Percentiles rank a stretch among this genome's conserved stretches.
Conservation (phyloP, 805 yeast species). For the Blastobotrys parvus region DNA sequence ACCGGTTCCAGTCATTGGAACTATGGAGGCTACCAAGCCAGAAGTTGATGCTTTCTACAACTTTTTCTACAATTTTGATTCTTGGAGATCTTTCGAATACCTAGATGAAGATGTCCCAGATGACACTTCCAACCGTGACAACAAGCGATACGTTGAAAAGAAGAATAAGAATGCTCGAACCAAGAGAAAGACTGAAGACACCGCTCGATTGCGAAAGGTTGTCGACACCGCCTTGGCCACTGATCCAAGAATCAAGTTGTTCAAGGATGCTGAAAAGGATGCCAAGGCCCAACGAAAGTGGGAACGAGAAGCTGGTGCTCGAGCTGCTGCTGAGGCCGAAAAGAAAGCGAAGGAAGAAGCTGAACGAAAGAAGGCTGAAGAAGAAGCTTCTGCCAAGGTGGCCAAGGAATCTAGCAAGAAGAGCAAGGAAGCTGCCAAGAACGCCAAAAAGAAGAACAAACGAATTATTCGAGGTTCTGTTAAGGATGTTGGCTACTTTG, state of each 20-base stretch:
- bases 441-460: conserved; percentile 92
- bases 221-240: conserved; percentile 82
- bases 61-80: conserved; percentile 90
- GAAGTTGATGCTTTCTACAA: conserved; percentile 83
- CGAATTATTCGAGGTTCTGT: conserved; percentile 73
- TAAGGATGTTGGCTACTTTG: conserved; percentile 78
- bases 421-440: conserved; percentile 88
- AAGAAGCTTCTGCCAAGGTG: conserved; percentile 57
- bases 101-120: conserved; percentile 99
- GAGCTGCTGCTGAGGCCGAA: conserved; percentile 92
- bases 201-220: conserved; percentile 73
- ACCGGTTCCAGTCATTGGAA: conserved; percentile 83
- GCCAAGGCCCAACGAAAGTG: conserved; percentile 93
- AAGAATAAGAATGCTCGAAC: conserved; percentile 94
- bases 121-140: conserved; percentile 98
- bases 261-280: conserved; percentile 89
- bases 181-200: conserved; percentile 97
- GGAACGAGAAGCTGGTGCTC: conserved; percentile 97
- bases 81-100: conserved; percentile 98
- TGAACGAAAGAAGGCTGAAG: conserved; percentile 68
- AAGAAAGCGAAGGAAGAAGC: conserved; percentile 81
- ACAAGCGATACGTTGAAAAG: conserved; percentile 96
- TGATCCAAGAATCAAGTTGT: conserved; percentile 90
- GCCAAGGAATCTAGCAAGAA: conserved; percentile 78
- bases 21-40: conserved; percentile 53